phyloP scores from a whole-genome alignment of 768 basidiomycete species.

The Leccinum subgranulosum region DNA sequence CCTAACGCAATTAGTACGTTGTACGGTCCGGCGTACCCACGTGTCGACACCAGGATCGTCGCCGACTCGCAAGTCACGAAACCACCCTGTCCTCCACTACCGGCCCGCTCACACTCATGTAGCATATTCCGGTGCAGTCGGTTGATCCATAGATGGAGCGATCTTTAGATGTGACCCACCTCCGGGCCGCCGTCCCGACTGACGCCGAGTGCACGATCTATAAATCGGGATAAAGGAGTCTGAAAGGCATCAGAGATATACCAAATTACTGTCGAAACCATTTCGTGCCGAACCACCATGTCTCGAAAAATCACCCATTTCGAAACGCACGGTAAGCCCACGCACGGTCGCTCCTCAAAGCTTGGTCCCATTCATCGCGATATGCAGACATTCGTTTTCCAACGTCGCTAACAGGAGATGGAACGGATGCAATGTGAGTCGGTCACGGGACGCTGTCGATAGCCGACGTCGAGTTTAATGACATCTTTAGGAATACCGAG shows the following conservation, averaged over 20 bases:
- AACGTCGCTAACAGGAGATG: constrained; percentile 87
- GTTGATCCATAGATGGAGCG: neutral
- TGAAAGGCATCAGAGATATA: neutral
- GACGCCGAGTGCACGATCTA: neutral
- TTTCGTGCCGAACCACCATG: constrained; percentile 12
- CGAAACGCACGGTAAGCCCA: constrained; percentile 53
- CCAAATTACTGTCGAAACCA: neutral
- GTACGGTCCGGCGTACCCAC: neutral
- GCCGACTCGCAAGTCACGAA: neutral
- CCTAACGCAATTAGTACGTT: neutral
- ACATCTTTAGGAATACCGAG: constrained; percentile 74
- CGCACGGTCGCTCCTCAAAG: neutral
- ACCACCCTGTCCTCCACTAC: neutral
- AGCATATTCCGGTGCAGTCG: neutral
- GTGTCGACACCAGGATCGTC: neutral
- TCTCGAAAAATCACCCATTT: constrained; percentile 49
- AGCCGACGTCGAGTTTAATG: neutral
- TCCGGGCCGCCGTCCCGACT: constrained; percentile 16
- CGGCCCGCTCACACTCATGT: neutral
- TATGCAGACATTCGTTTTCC: constrained; percentile 84
- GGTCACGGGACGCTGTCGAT: neutral
- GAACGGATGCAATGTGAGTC: constrained; percentile 86
- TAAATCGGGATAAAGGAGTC: neutral
- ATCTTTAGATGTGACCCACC: neutral
- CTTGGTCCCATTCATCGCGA: neutral